phyloP scores from a whole-genome alignment of 257 asterid species.

The Thymus quinquecostatus region DNA sequence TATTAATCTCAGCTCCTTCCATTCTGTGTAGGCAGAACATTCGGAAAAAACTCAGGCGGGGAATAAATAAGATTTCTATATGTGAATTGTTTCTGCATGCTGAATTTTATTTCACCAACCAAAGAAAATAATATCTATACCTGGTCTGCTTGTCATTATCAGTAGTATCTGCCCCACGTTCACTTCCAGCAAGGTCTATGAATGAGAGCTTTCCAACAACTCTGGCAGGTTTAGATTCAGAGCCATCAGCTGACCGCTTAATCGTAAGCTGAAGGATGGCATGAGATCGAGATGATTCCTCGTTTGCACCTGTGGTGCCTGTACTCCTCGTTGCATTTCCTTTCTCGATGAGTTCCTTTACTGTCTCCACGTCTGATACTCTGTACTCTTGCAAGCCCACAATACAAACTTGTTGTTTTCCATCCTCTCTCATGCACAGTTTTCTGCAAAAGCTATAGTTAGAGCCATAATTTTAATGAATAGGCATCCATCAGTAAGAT shows the following conservation, averaged over 20 bases:
- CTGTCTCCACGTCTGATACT: conserved; percentile 64
- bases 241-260: conserved; percentile 84
- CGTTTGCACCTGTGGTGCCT: conserved; percentile 99
- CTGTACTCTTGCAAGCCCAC: conserved; percentile 73
- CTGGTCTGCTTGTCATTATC: conserved; percentile 97
- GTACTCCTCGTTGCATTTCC: conserved; percentile 93
- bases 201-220: conserved; percentile 95
- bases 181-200: conserved; percentile 99
- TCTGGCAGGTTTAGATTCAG: conserved; percentile 82
- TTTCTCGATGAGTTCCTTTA: conserved; percentile 91
- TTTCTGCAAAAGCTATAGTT: conserved; percentile 45
- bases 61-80: neutral
- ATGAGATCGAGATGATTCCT: conserved; percentile 98
- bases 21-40: conserved; percentile 49
- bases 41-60: neutral
- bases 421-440: conserved; percentile 98
- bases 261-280: conserved; percentile 97
- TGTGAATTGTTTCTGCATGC: neutral
- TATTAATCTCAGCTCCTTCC: conserved; percentile 99
- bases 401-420: conserved; percentile 70
- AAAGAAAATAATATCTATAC: conserved; percentile 37
- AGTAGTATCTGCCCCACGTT: conserved; percentile 99
- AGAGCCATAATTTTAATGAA: conserved; percentile 23
- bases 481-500: conserved; percentile 9
- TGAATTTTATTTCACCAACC: conserved; percentile 9